Conservation (phyloP, 2,329 filamentous ascomycete genomes). For the Chaetomiaceae sp. region DNA sequence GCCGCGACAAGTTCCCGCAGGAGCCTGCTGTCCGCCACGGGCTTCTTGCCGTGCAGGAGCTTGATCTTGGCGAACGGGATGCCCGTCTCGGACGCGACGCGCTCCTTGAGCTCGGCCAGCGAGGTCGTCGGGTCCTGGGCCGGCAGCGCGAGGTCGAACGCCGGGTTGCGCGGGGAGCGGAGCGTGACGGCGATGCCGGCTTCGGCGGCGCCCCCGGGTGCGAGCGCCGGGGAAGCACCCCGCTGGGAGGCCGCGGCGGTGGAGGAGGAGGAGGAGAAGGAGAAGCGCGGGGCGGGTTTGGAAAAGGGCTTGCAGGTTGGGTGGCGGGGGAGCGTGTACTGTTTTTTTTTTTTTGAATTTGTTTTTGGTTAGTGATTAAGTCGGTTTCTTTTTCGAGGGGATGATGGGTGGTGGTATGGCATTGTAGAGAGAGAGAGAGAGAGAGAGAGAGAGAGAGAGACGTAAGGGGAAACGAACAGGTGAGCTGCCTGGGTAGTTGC, state of each 20-base stretch:
- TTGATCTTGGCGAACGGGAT: conserved; percentile 76
- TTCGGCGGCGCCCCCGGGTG: too few species aligned
- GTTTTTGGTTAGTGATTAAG: background rate
- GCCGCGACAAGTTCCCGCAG: conserved; percentile 61
- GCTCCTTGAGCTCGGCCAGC: conserved; percentile 71
- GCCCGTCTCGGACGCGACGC: conserved; percentile 59
- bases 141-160: conserved; percentile 64
- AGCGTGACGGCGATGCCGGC: conserved; percentile 3
- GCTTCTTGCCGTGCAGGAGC: conserved; percentile 83
- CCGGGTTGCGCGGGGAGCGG: conserved; percentile 63
- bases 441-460: conserved; percentile 9
- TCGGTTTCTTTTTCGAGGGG: too few species aligned
- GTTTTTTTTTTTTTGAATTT: background rate
- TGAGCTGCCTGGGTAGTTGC: conserved; percentile 67
- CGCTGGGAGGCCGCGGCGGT: background rate
- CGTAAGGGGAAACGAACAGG: conserved; percentile 73
- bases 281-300: too few species aligned
- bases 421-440: background rate
- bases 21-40: conserved; percentile 70
- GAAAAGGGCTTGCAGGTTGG: conserved; percentile 16
- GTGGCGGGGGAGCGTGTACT: conserved; percentile 25
- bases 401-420: too few species aligned
- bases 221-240: too few species aligned
- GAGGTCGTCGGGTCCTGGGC: conserved; percentile 60
- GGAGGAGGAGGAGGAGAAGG: conserved; percentile 2